A percentile compares a stretch with the other conserved stretches of the same genome.
phyloP scores from a whole-genome alignment of 768 basidiomycete species.

The Hydnomerulius pinastri region DNA sequence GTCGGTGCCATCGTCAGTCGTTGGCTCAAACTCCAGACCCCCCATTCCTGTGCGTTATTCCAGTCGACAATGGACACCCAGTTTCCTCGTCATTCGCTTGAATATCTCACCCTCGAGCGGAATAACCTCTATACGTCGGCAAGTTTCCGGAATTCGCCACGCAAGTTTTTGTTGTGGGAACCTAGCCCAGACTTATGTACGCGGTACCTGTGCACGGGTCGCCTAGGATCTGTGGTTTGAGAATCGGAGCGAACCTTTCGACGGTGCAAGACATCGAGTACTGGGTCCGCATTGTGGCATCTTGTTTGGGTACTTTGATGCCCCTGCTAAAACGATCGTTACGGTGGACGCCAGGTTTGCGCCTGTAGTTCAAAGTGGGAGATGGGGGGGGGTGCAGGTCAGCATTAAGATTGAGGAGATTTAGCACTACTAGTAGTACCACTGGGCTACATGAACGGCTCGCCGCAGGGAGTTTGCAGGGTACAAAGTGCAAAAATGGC shows the following conservation, averaged over 20 bases:
- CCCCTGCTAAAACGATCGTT: no score
- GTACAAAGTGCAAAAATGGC: no score
- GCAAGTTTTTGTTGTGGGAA: conserved; percentile 22
- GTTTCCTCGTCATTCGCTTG: conserved; percentile 8
- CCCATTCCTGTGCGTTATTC: conserved; percentile 22
- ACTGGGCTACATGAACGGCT: no score
- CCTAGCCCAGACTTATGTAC: conserved; percentile 22
- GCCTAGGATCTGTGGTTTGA: conserved; percentile 19
- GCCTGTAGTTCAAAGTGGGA: no score
- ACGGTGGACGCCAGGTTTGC: no score
- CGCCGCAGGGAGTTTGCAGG: no score
- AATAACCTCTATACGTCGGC: conserved; percentile 25
- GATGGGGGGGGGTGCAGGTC: no score
- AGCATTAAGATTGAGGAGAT: no score
- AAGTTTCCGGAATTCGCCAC: conserved; percentile 17
- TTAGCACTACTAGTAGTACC: no score
- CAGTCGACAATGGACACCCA: conserved; percentile 23
- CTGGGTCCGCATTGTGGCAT: no score
- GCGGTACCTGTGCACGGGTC: conserved; percentile 22
- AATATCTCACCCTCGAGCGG: conserved; percentile 27
- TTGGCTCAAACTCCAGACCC: conserved; percentile 18
- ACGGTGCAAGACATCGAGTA: conserved; percentile 16
- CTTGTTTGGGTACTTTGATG: no score
- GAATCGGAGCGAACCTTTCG: conserved; percentile 29
- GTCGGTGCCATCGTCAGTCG: conserved; percentile 23